phyloP scores from a whole-genome alignment of 495 filamentous ascomycete genomes.

The Terfezia boudieri region DNA sequence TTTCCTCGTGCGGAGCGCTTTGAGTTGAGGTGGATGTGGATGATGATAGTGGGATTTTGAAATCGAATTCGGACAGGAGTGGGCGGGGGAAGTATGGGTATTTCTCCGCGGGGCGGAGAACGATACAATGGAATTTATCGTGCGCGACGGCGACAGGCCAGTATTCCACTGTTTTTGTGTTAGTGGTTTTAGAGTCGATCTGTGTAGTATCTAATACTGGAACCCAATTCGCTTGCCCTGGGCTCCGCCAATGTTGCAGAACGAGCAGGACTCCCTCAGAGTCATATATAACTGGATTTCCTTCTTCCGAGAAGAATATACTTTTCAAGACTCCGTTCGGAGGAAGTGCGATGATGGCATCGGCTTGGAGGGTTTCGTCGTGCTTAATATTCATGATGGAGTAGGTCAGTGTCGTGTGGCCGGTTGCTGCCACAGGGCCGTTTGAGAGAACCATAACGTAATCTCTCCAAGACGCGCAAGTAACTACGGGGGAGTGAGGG shows the following conservation, averaged over 20 bases:
- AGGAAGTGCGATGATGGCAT: slow-evolving; percentile 70
- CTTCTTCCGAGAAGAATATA: slow-evolving; percentile 78
- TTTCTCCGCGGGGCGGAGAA: slow-evolving; percentile 73
- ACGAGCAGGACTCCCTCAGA: slow-evolving; percentile 66
- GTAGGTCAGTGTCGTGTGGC: slow-evolving; percentile 53
- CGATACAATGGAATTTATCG: slow-evolving; percentile 91
- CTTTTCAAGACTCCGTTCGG: slow-evolving; percentile 45
- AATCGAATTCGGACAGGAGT: slow-evolving; percentile 79
- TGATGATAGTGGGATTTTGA: slow-evolving; percentile 56
- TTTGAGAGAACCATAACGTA: slow-evolving; percentile 90
- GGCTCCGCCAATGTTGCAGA: slow-evolving; percentile 71
- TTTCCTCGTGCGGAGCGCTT: slow-evolving; percentile 39
- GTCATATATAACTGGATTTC: slow-evolving; percentile 89
- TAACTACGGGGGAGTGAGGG: slow-evolving; percentile 71
- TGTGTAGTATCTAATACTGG: slow-evolving; percentile 74
- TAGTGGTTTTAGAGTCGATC: slow-evolving; percentile 52
- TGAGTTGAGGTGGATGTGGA: slow-evolving; percentile 4
- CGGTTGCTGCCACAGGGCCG: slow-evolving; percentile 58
- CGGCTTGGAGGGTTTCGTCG: slow-evolving; percentile 77
- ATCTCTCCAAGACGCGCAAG: slow-evolving; percentile 78
- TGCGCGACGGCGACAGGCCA: slow-evolving; percentile 90
- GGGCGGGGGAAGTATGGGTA: slow-evolving; percentile 91
- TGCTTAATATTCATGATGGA: slow-evolving; percentile 81
- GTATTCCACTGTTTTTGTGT: slow-evolving; percentile 43
- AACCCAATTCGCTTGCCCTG: slow-evolving; percentile 71